Base-by-base conservation (phyloP, 352 stramenopile species). In the Phytophthora capsici region DNA sequence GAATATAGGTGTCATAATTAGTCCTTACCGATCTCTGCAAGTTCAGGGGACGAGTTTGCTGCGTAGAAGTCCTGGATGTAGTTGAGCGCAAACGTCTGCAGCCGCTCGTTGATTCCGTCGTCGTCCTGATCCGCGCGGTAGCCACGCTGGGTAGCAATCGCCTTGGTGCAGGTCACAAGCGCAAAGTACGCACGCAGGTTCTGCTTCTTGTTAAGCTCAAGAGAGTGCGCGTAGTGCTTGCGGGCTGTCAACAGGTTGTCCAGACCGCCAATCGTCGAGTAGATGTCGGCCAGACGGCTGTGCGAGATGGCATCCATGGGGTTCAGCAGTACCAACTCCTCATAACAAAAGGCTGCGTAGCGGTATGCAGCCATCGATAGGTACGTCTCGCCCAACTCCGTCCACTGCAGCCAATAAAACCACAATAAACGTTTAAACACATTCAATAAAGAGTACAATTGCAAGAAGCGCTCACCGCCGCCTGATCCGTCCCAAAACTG, bases 341-440 rank as follows among this genome's bases (percentile, higher is more conserved):
- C 84, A 57, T 88, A 92, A 66, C 84, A 92, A 53, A 90, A 92
- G 8, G 78, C 73, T 7, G 69, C 81, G 66, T 89, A 86, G 38
- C 67, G 67, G 56, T 86, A 90, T 41, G 78, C 66, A 25, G 76
- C 80, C 19, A 82, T 66, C 14, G 69, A 69, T 38, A 88, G 49
- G 53, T 92, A 86, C 49, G 73, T 75, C 57, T 90, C 84, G 0
- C 68, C 80, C 38, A 92, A 59, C 30, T 90, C 84, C 13, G 75
- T 68, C 84, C 84, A 92, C 80, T 89, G 32, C 10, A 63, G 2
- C 8, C 10, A 54, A 12, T 60, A 41, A 22, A 67, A 68, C 4
- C 10, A 57, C 23, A 43, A 53, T 32, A 65, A 30, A 23, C 22
- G 36, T 43, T 46, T 43, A 50, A 50, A 58, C 17, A 38, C 13